Base-by-base conservation (phyloP, 164 flowering plant species). In the Aristolochia fimbriata region DNA sequence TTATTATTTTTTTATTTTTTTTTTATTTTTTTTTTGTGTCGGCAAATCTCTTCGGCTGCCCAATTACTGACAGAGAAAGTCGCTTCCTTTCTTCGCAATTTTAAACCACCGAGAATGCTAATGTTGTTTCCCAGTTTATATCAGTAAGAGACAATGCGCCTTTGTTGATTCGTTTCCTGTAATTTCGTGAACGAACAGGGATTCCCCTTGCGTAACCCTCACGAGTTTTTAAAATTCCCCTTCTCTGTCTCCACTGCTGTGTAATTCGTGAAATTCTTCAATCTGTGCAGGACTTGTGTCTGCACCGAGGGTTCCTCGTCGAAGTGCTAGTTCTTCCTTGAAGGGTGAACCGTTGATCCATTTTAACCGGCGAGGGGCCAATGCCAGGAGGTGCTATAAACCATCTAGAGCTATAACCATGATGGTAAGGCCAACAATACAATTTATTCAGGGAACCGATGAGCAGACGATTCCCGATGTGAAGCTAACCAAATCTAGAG, bases 381-480 rank as follows among this genome's bases (percentile, higher is more conserved):
- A 57, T 19, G 37, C 60, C 3, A 72, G 65, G 46, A 67, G 48
- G 56, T 72, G 48, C 23, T 65, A 60, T n/a, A 67, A 60, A 27
- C 55, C 31, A n/a, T 43, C 68, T 15, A 60, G 76, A 61, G 24
- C 64, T 7, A 59, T 85, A 45, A 73, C 24, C 23, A 80, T 80
- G 91, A 81, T 81, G 96, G 91, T 70, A 10, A 81, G 75, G 68
- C 98, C 98, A 25, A 66, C 73, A n/a, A 87, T 92, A 61, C 98
- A 93, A 74, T 93, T 93, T 77, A 86, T 93, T 30, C 96, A 87
- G 76, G 98, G 98, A 50, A 83, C 83, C 11, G 90, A 89, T 67
- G 97, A 93, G 63, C 91, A 61, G 73, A 89, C 98, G 16, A 60
- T 87, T 51, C 97, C 98, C 13, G 94, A 89, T 62, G 97, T 93